Evolutionary conservation across 306 rosid genomes (phyloP).

Genomic region (Rosa lucieae): DNA sequence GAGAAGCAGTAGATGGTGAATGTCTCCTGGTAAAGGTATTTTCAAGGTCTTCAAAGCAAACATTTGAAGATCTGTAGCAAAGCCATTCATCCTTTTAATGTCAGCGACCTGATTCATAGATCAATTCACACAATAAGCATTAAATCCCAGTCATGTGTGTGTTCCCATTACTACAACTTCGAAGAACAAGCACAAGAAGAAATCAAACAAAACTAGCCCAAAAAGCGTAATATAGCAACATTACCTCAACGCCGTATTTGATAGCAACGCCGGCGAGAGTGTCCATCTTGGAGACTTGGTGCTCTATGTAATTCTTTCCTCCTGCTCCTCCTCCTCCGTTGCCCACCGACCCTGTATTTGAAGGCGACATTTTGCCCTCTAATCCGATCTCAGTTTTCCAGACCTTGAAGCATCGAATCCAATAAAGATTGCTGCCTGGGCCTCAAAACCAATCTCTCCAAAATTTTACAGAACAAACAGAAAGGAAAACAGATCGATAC

Average conservation of each 20-base stretch:
- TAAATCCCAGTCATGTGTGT: background rate
- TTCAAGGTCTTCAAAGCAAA: conserved; percentile 70
- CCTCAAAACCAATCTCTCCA: background rate
- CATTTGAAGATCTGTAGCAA: conserved; percentile 88
- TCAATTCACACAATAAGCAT: conserved; percentile 8
- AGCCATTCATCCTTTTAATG: conserved; percentile 76
- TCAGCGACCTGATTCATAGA: conserved; percentile 65
- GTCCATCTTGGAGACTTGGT: conserved; percentile 73
- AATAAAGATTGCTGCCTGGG: background rate
- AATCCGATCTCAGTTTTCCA: conserved; percentile 6
- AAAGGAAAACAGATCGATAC: conserved; percentile 11
- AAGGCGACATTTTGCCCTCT: conserved; percentile 61
- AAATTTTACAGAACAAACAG: background rate
- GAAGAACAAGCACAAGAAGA: background rate
- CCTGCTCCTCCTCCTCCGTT: conserved; percentile 11
- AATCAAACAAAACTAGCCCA: background rate
- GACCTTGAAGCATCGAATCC: background rate
- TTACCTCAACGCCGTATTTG: conserved; percentile 90
- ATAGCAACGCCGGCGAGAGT: conserved; percentile 92
- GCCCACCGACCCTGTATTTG: conserved; percentile 24
- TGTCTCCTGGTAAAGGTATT: conserved; percentile 89
- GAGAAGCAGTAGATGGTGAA: conserved; percentile 44
- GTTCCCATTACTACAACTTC: background rate
- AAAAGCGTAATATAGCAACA: background rate
- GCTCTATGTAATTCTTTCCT: conserved; percentile 58